A percentile compares a stretch with the other conserved stretches of the same genome.
These are phyloP conservation scores for Gynostemma pentaphyllum DNA, from an alignment of 306 rosid genomes.

Conservation along the genomic window DNA sequence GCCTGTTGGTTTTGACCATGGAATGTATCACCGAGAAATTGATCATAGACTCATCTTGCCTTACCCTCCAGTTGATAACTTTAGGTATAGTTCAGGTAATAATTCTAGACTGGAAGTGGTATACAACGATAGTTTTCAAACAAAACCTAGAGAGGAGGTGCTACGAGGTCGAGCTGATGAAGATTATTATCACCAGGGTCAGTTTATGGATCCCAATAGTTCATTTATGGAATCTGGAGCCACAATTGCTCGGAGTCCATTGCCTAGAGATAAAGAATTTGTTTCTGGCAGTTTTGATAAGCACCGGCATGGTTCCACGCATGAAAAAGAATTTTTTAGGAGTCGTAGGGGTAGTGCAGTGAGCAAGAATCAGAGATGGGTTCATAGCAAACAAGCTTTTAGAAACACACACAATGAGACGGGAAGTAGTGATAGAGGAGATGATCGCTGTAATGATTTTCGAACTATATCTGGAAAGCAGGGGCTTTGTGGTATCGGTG, in stretches of 20 bases:
- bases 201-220: slow-evolving; percentile 2
- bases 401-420: slow-evolving; percentile 34
- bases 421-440: slow-evolving; percentile 20
- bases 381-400: slow-evolving; percentile 29
- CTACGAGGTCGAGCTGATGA: slow-evolving; percentile 21
- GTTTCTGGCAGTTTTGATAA: slow-evolving; percentile 15
- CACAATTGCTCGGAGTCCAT: slow-evolving; percentile 8
- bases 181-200: slow-evolving; percentile 18
- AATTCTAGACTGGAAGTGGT: slow-evolving; percentile 8
- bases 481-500: slow-evolving; percentile 34
- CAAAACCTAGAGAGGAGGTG: slow-evolving; percentile 15
- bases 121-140: background rate
- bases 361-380: slow-evolving; percentile 38
- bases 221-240: slow-evolving; percentile 9
- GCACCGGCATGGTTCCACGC: slow-evolving; percentile 17
- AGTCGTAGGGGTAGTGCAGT: slow-evolving; percentile 17
- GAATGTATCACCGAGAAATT: background rate
- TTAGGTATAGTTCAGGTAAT: slow-evolving; percentile 6
- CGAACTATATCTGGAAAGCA: slow-evolving; percentile 21
- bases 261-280: slow-evolving; percentile 15
- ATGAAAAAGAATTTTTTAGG: slow-evolving; percentile 20
- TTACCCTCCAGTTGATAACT: background rate
- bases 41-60: background rate
- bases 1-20: slow-evolving; percentile 5
- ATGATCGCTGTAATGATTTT: slow-evolving; percentile 18